Conservation (phyloP, 2,329 filamentous ascomycete genomes). For the Penicillium sp. region DNA sequence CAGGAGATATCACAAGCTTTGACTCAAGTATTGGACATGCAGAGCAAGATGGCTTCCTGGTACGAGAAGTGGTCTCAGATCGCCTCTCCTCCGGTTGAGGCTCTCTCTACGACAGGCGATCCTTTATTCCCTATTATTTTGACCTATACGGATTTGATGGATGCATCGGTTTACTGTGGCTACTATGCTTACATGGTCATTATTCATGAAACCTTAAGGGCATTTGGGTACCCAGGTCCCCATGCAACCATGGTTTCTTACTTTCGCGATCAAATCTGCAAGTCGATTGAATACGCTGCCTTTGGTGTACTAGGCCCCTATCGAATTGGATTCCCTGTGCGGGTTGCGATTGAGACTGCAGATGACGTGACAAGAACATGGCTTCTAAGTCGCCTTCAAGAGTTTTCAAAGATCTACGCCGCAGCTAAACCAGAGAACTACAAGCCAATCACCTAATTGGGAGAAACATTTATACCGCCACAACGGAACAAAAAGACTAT, state of each 20-base stretch:
- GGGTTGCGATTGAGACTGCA: conserved; percentile 27
- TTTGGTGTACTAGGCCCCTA: conserved; percentile 27
- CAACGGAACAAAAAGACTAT: background rate
- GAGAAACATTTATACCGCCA: background rate
- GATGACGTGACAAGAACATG: conserved; percentile 24
- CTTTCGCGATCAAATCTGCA: conserved; percentile 33
- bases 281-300: conserved; percentile 28
- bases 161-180: conserved; percentile 24
- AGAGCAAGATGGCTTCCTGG: conserved; percentile 22
- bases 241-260: conserved; percentile 23
- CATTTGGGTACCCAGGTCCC: conserved; percentile 22
- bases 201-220: conserved; percentile 26
- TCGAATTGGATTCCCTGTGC: conserved; percentile 28
- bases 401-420: conserved; percentile 27
- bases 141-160: conserved; percentile 21
- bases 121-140: conserved; percentile 22
- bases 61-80: conserved; percentile 20
- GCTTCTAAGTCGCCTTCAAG: conserved; percentile 23
- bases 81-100: conserved; percentile 20
- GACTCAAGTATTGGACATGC: conserved; percentile 20
- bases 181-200: conserved; percentile 31
- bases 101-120: conserved; percentile 19
- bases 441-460: conserved; percentile 2
- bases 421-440: conserved; percentile 23
- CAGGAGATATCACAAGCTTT: conserved; percentile 16